These are phyloP conservation scores for Metschnikowia cubensis DNA, from an alignment of 805 yeast species.

Conservation along the genomic window DNA sequence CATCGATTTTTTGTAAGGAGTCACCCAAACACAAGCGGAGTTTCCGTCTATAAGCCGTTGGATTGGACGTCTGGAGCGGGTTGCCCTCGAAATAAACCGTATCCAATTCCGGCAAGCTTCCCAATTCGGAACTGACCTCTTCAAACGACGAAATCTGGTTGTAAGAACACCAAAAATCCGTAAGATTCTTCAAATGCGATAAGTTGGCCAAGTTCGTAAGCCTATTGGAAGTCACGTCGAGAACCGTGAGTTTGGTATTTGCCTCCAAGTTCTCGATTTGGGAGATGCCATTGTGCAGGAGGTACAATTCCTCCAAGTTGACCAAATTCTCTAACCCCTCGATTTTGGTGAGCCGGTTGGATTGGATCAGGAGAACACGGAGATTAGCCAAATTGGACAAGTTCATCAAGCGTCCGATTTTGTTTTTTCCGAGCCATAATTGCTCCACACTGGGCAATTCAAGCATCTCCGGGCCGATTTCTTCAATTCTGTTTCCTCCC, in stretches of 20 bases:
- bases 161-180: conserved; percentile 92
- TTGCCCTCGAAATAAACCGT: conserved; percentile 94
- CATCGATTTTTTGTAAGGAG: conserved; percentile 80
- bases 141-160: conserved; percentile 67
- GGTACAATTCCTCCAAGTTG: conserved; percentile 78
- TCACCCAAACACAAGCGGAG: conserved; percentile 68
- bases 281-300: conserved; percentile 78
- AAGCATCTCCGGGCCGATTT: conserved; percentile 53
- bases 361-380: conserved; percentile 79
- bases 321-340: conserved; percentile 75
- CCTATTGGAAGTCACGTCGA: conserved; percentile 80
- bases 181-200: conserved; percentile 60
- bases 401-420: conserved; percentile 61
- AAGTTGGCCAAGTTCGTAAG: conserved; percentile 61
- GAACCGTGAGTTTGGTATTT: conserved; percentile 58
- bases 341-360: conserved; percentile 71
- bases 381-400: conserved; percentile 57
- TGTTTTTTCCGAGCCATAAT: conserved; percentile 91
- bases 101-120: conserved; percentile 59
- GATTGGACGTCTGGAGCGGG: conserved; percentile 70
- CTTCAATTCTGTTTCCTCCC: conserved; percentile 79
- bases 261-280: conserved; percentile 76
- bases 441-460: conserved; percentile 57
- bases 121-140: conserved; percentile 63
- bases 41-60: conserved; percentile 84